Evolutionary conservation across 1,139 yeast genomes (phyloP).

Genomic region (Eremothecium gossypii): DNA sequence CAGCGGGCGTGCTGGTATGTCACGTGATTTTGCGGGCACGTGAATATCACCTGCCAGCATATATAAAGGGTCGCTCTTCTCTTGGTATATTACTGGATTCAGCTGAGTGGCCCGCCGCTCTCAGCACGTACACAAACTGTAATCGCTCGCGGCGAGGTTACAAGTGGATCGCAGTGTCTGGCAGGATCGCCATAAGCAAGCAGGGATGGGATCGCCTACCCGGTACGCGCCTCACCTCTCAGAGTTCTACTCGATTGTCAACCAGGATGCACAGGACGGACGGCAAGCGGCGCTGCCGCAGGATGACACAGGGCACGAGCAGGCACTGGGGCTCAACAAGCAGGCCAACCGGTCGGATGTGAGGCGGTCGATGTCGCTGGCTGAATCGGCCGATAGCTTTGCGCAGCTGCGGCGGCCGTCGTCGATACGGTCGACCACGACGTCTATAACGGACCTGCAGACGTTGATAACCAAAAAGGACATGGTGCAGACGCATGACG

Average conservation of each 20-base stretch:
- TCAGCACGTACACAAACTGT: too few species aligned
- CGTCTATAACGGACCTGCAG: constrained; percentile 39
- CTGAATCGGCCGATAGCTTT: constrained; percentile 3
- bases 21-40: too few species aligned
- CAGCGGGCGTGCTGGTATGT: too few species aligned
- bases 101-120: too few species aligned
- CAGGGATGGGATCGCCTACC: constrained; percentile 12
- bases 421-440: constrained; percentile 24
- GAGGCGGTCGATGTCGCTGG: constrained; percentile 2
- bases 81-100: too few species aligned
- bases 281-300: constrained; percentile 2
- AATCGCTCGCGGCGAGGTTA: too few species aligned
- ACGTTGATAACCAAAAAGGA: constrained; percentile 52
- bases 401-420: constrained; percentile 18
- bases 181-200: too few species aligned
- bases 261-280: constrained; percentile 9
- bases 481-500: constrained; percentile 39
- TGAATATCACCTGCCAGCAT: too few species aligned
- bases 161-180: too few species aligned
- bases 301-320: background rate
- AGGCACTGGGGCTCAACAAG: background rate
- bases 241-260: constrained; percentile 27
- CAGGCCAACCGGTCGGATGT: constrained; percentile 2
- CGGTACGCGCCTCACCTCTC: constrained; percentile 29
- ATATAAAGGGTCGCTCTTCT: too few species aligned